Evolutionary conservation across 2,329 filamentous ascomycete genomes (phyloP).

Genomic region (Fusarium dlaminii): DNA sequence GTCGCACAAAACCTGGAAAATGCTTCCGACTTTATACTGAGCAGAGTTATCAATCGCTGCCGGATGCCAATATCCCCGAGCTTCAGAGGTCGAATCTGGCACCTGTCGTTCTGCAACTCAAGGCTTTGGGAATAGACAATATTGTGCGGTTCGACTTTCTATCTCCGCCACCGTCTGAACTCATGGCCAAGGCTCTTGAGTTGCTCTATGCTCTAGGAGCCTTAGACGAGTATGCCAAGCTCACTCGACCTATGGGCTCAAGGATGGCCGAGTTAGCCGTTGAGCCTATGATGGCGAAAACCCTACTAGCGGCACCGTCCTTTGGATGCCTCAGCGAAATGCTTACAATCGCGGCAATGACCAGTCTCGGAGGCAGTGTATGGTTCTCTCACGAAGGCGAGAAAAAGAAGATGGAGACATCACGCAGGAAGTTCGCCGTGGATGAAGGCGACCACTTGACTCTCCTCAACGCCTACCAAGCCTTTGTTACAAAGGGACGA

Average conservation of each 20-base stretch:
- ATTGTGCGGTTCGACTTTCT: conserved; percentile 90
- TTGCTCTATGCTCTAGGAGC: conserved; percentile 87
- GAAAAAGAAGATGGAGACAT: conserved; percentile 77
- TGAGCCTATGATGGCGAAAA: conserved; percentile 95
- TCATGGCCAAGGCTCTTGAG: conserved; percentile 87
- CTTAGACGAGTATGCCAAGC: conserved; percentile 87
- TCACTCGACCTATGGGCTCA: conserved; percentile 86
- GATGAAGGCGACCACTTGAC: conserved; percentile 96
- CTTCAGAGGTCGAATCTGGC: conserved; percentile 93
- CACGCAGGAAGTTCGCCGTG: conserved; percentile 83
- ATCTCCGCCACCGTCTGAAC: conserved; percentile 83
- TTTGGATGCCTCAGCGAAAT: conserved; percentile 88
- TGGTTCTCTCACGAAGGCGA: conserved; percentile 85
- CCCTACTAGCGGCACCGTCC: conserved; percentile 76
- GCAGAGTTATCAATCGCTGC: conserved; percentile 69
- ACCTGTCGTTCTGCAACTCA: conserved; percentile 87
- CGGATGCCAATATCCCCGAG: conserved; percentile 82
- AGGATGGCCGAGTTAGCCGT: conserved; percentile 94
- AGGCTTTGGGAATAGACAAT: conserved; percentile 95
- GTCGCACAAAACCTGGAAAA: conserved; percentile 88
- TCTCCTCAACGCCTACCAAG: conserved; percentile 90
- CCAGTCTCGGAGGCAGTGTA: conserved; percentile 81
- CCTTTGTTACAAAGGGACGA: conserved; percentile 83
- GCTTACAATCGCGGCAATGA: conserved; percentile 93
- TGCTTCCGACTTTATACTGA: conserved; percentile 95